Conservation (phyloP, 805 yeast species). For the Blastobotrys attinorum region DNA sequence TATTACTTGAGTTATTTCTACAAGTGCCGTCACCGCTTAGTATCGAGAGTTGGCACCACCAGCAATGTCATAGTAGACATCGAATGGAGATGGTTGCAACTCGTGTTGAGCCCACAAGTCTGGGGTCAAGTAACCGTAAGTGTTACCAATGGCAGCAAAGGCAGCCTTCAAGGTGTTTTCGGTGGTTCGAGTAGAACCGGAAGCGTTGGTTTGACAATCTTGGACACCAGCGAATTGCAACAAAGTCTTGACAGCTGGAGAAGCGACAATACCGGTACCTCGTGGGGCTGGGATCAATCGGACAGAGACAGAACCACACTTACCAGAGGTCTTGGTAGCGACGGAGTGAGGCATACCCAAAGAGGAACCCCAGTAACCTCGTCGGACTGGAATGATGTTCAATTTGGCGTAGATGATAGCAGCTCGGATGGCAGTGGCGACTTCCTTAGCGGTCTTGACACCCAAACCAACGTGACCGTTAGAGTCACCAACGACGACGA, state of each 20-base stretch:
- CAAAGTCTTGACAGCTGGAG: slow-evolving; percentile 98
- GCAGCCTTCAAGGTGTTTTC: slow-evolving; percentile 99
- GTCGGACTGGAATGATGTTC: slow-evolving; percentile 98
- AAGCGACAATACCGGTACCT: slow-evolving; percentile 99
- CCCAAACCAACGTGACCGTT: slow-evolving; percentile 99
- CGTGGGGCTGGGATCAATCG: slow-evolving; percentile 99
- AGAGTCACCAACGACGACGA: slow-evolving; percentile 98
- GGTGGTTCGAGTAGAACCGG: slow-evolving; percentile 98
- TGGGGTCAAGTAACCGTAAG: slow-evolving; percentile 99
- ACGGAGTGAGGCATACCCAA: slow-evolving; percentile 99
- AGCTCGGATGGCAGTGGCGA: slow-evolving; percentile 99
- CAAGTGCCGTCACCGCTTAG: slow-evolving; percentile 14
- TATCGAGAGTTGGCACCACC: slow-evolving; percentile 21
- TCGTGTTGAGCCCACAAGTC: slow-evolving; percentile 91
- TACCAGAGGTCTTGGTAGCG: slow-evolving; percentile 97
- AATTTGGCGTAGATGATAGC: slow-evolving; percentile 99
- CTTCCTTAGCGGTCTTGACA: slow-evolving; percentile 99
- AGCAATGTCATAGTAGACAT: slow-evolving; percentile 52
- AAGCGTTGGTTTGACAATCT: slow-evolving; percentile 98
- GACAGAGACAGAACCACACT: slow-evolving; percentile 99
- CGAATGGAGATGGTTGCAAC: slow-evolving; percentile 88
- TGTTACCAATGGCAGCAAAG: slow-evolving; percentile 98
- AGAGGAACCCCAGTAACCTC: slow-evolving; percentile 99
- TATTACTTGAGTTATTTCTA: slow-evolving; percentile 1
- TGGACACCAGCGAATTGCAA: slow-evolving; percentile 99